Percentiles rank a stretch among this genome's conserved stretches.
These are phyloP conservation scores for Microbotryum intermedium DNA, from an alignment of 1,284 basidiomycete species.

Conservation along the genomic window DNA sequence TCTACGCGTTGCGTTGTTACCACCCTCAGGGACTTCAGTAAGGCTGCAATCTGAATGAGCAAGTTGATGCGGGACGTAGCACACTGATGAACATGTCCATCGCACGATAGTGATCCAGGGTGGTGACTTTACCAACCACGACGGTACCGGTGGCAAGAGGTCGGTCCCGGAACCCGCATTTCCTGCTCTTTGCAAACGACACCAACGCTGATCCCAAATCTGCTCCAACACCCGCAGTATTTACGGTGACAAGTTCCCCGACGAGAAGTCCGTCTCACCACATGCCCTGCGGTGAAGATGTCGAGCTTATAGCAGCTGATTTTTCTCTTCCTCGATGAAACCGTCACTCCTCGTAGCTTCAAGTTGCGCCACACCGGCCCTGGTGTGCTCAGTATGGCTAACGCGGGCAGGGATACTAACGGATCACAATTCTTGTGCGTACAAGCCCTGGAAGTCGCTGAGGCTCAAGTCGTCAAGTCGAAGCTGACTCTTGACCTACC, in stretches of 20 bases:
- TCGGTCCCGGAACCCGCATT: background rate
- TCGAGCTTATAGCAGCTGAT: background rate
- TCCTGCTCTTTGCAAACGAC: background rate
- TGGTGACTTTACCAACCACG: constrained; percentile 54
- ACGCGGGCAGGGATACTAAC: constrained; percentile 77
- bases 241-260: constrained; percentile 37
- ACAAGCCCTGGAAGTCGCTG: background rate
- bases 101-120: constrained; percentile 40
- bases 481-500: constrained; percentile 47
- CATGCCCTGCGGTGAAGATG: background rate
- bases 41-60: background rate
- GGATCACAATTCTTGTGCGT: constrained; percentile 39
- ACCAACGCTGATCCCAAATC: background rate
- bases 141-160: constrained; percentile 39
- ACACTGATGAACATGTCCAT: background rate
- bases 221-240: constrained; percentile 18
- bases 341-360: constrained; percentile 36
- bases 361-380: constrained; percentile 81
- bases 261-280: constrained; percentile 45
- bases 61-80: constrained; percentile 25
- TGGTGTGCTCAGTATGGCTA: constrained; percentile 83
- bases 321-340: background rate
- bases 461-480: too few species aligned
- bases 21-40: constrained; percentile 11
- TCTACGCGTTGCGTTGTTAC: background rate